Evolutionary conservation across 148 eudicot species (phyloP), one percentile per base, ranked within the genome.

Genomic region (Drosera capensis): DNA sequence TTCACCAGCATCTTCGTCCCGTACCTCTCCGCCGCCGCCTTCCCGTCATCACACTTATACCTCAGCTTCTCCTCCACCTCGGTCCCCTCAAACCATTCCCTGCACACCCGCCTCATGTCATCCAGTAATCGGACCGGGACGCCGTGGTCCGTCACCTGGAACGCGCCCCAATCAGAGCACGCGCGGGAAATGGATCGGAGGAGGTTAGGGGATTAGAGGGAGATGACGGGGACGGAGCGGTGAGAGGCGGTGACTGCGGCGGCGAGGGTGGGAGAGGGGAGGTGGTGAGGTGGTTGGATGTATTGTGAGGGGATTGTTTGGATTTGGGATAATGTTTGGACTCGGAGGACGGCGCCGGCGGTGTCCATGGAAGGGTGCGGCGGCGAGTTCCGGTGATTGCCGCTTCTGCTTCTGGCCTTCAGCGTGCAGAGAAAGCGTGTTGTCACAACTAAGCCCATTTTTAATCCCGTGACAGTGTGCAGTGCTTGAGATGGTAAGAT

Each of bases 121-220:
- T 70, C 57, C 7, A 83, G 60, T 45, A 88, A 43, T 7, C 37
- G n/a, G 2, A 49, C 15, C 9, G 86, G 67, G 15, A 88, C 59
- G 25, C 81, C 81, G 50, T 88, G 97, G 71, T 77, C 71, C 44
- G 52, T 38, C 13, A 75, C 68, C 30, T 83, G 84, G 48, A 88
- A 88, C 0, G 92, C 84, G 18, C 97, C 97, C 94, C 97, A 83
- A 6, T 77, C 71, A 5, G 57, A 51, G 67, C 96, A 86, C 2
- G 79, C 77, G 6, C 34, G 56, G 16, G 62, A 61, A 20, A 79
- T 28, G 29, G 49, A 56, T 24, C 44, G 48, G 4, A 25, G 56
- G 40, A 71, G 6, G 29, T 51, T 38, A 19, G 1, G 1, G 3
- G 45, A 86, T 58, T 6, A 58, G 25, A 0, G 96, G 96, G n/a